Base-by-base conservation (phyloP, 176 grass and related monocot species). In the Carex pumila region DNA sequence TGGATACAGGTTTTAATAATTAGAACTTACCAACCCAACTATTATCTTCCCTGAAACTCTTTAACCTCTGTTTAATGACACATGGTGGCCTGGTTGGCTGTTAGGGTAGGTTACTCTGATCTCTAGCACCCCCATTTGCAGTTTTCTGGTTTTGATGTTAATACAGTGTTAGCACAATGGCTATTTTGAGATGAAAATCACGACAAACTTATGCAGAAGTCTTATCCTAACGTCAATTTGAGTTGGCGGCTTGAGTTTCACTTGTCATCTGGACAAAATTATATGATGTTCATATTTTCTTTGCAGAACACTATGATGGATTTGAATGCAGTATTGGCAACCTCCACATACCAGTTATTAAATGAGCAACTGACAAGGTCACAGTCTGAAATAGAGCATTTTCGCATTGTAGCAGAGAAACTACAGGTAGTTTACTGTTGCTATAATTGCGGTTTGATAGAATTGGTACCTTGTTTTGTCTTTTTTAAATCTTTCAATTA, bases 391-490 rank as follows among this genome's bases (percentile, higher is more conserved):
- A 56, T 95, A 75, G 84, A 94, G 63, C 71, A 84, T 39, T 89
- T 60, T 68, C 86, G 60, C 47, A 62, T 60, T 84, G 85, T 88
- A 60, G 36, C 93, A 67, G 93, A 96, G 73, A 99, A 96, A 99
- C 94, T 99, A 87, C 97, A 99, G 97, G 97, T 99, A 87, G 71
- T 90, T 92, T 18, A 90, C 80, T 89, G 84, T 92, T 58, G 78
- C 83, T 90, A 59, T 77, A 89, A 87, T 87, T 88, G 71, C 15
- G 19, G 18, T 61, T 84, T 87, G 80, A 55, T 32, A 65, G 12
- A 29, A 53, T 18, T 66, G 17, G 39, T 37, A 30, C 13, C 58
- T 31, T 66, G 15, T 31, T 32, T 10, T 30, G 47, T 19, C 39
- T 67, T 65, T 53, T 53, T 67, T 52, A 45, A 74, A 89, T 89